Conservation (phyloP, 2,329 filamentous ascomycete genomes). For the Alternaria alternata region DNA sequence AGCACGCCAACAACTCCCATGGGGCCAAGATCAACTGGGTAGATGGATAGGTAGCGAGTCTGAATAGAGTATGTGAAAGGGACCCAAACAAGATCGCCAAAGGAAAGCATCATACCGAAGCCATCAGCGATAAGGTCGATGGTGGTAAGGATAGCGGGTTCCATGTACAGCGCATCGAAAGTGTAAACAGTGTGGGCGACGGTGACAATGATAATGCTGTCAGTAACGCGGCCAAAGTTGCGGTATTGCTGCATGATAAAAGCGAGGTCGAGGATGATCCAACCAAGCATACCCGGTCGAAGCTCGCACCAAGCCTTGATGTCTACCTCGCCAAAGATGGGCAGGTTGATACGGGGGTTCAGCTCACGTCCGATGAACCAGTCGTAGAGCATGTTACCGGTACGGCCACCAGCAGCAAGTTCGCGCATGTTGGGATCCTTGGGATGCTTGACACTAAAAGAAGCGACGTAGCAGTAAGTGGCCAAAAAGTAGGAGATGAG, state of each 20-base stretch:
- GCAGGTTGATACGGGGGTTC: slow-evolving; percentile 83
- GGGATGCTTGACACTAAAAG: slow-evolving; percentile 78
- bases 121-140: slow-evolving; percentile 95
- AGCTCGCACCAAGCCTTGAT: slow-evolving; percentile 91
- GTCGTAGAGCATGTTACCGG: slow-evolving; percentile 88
- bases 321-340: slow-evolving; percentile 83
- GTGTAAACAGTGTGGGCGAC: slow-evolving; percentile 82
- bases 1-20: slow-evolving; percentile 71
- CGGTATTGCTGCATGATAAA: slow-evolving; percentile 90
- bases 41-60: slow-evolving; percentile 81
- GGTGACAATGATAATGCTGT: slow-evolving; percentile 83
- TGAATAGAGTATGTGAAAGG: slow-evolving; percentile 89
- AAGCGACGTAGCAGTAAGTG: slow-evolving; percentile 80
- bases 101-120: slow-evolving; percentile 93
- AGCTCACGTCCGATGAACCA: slow-evolving; percentile 97
- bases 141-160: slow-evolving; percentile 86
- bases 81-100: slow-evolving; percentile 92
- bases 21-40: slow-evolving; percentile 80
- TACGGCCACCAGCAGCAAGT: slow-evolving; percentile 81
- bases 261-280: slow-evolving; percentile 84
- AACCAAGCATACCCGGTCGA: slow-evolving; percentile 89
- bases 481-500: slow-evolving; percentile 77
- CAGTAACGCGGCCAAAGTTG: slow-evolving; percentile 81
- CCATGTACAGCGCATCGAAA: slow-evolving; percentile 85
- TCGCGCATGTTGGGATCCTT: slow-evolving; percentile 76